phyloP scores from a whole-genome alignment of 768 basidiomycete genomes.

The Leccinum barrowsii region DNA sequence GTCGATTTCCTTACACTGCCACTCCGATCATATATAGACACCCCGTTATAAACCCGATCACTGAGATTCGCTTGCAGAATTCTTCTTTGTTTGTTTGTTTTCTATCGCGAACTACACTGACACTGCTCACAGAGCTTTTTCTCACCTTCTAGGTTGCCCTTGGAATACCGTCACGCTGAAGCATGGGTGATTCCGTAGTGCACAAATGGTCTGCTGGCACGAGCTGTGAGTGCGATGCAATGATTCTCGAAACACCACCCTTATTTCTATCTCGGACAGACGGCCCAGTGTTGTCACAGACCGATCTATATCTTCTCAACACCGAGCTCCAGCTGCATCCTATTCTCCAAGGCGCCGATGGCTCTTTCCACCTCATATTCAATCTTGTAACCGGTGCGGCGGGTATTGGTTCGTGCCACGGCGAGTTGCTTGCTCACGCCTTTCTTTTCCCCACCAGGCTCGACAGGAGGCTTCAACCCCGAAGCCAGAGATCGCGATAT shows the following conservation, averaged over 20 bases:
- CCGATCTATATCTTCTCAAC: slow-evolving; percentile 76
- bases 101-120: background rate
- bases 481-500: slow-evolving; percentile 59
- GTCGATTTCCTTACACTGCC: slow-evolving; percentile 16
- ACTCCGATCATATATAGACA: slow-evolving; percentile 13
- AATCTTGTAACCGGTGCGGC: slow-evolving; percentile 61
- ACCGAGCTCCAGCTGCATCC: slow-evolving; percentile 71
- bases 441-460: slow-evolving; percentile 36
- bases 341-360: slow-evolving; percentile 52
- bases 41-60: slow-evolving; percentile 2
- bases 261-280: background rate
- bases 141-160: background rate
- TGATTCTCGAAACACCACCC: background rate
- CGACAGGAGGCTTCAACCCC: slow-evolving; percentile 58
- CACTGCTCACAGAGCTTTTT: background rate
- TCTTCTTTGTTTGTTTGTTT: background rate
- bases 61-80: background rate
- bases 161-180: slow-evolving; percentile 1
- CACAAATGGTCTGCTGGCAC: slow-evolving; percentile 35
- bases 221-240: slow-evolving; percentile 29
- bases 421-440: background rate
- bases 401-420: background rate
- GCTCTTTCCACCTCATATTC: slow-evolving; percentile 63
- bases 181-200: slow-evolving; percentile 29
- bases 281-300: slow-evolving; percentile 66